phyloP scores from a whole-genome alignment of 441 rosid species.

The Populus trichocarpa region DNA sequence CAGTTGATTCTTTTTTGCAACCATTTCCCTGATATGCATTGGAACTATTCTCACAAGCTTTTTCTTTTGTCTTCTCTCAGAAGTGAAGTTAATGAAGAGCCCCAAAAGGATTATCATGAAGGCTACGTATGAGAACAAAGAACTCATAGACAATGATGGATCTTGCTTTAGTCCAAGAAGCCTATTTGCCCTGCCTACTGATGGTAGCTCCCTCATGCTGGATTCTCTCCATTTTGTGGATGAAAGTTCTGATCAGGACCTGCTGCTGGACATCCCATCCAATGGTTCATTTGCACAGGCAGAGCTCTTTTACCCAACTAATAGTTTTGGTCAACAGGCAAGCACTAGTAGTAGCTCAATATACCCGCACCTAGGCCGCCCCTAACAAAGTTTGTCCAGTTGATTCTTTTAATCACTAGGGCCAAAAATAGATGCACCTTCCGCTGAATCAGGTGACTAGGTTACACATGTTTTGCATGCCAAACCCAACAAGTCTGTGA shows the following conservation, averaged over 20 bases:
- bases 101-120: constrained; percentile 61
- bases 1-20: not conserved
- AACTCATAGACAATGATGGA: constrained; percentile 50
- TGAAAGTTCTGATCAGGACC: constrained; percentile 69
- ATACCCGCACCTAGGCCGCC: constrained; percentile 36
- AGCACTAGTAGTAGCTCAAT: constrained; percentile 55
- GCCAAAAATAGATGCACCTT: constrained; percentile 12
- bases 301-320: constrained; percentile 69
- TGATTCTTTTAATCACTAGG: constrained; percentile 24
- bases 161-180: constrained; percentile 77
- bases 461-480: constrained; percentile 38
- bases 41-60: constrained; percentile 9
- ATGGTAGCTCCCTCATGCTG: constrained; percentile 55
- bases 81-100: constrained; percentile 57
- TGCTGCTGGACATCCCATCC: constrained; percentile 81
- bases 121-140: constrained; percentile 53
- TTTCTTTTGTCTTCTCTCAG: constrained; percentile 30
- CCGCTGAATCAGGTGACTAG: constrained; percentile 27
- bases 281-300: constrained; percentile 86
- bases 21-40: constrained; percentile 7
- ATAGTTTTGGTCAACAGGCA: constrained; percentile 46
- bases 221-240: constrained; percentile 53
- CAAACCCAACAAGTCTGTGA: constrained; percentile 34
- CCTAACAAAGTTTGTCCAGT: constrained; percentile 25
- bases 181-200: constrained; percentile 67